Base-by-base conservation (phyloP, 2,329 filamentous ascomycete genomes). In the Neocucurbitaria cava region DNA sequence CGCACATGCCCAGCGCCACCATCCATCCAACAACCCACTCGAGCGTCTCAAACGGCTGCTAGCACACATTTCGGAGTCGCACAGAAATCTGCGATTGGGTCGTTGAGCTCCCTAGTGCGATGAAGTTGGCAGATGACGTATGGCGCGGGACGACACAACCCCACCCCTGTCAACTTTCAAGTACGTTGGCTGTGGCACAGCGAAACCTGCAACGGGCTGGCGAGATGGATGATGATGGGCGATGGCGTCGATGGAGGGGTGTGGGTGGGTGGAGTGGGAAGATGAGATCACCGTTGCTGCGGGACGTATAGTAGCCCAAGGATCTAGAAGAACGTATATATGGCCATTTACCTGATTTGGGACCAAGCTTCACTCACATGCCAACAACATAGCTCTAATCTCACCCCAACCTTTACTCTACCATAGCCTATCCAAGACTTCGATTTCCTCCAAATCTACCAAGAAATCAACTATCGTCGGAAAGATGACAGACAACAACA, bases 401-500 rank as follows among this genome's bases (percentile, higher is more conserved):
- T n/a, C n/a, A n/a, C n/a, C n/a, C n/a, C n/a, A n/a, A n/a, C n/a
- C n/a, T n/a, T n/a, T n/a, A n/a, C n/a, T n/a, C n/a, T n/a, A n/a
- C n/a, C n/a, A n/a, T n/a, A n/a, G n/a, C n/a, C n/a, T n/a, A n/a
- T n/a, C n/a, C n/a, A n/a, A n/a, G n/a, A n/a, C n/a, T n/a, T n/a
- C 26, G 10, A 28, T 28, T 28, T 28, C 26, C 10, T 6, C 26
- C 10, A 28, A 4, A n/a, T n/a, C 11, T n/a, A 35, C 13, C 8
- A n/a, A n/a, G 31, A 35, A 35, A 2, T 17, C 2, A 15, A 35
- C 5, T 35, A 5, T 35, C 13, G 17, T n/a, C 15, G 4, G 5
- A n/a, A 35, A 15, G 13, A 35, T 35, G 8, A 35, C 31, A 15
- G 31, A 47, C 48, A 58, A 38, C 43, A 64, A 58, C 49, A 21